Evolutionary conservation across 2,329 filamentous ascomycete genomes (phyloP).

Genomic region (Cladorrhinum sp.): DNA sequence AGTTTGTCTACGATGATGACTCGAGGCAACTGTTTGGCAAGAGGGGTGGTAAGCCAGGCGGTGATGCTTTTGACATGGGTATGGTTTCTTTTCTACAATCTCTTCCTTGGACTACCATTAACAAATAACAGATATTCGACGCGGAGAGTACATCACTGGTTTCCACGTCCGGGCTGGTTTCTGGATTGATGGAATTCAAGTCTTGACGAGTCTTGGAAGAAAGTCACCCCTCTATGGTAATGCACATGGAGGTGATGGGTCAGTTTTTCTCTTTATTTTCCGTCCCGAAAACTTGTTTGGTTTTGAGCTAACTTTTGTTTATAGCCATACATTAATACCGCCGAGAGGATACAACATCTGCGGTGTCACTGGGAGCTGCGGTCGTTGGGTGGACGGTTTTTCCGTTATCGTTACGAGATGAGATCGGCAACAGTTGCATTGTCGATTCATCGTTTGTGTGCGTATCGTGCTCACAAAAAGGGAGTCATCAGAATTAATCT

Average conservation of each 20-base stretch:
- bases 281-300: neutral
- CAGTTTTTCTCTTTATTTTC: conserved; percentile 41
- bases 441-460: neutral
- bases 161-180: conserved; percentile 77
- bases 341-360: conserved; percentile 86
- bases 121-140: conserved; percentile 63
- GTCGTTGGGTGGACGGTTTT: conserved; percentile 79
- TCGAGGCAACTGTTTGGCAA: conserved; percentile 85
- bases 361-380: conserved; percentile 80
- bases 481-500: neutral
- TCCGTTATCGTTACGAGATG: conserved; percentile 64
- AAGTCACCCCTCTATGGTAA: conserved; percentile 86
- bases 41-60: conserved; percentile 64
- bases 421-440: neutral
- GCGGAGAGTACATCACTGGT: conserved; percentile 82
- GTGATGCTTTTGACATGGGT: conserved; percentile 76
- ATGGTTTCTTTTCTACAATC: conserved; percentile 22
- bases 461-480: neutral
- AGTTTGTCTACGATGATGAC: conserved; percentile 89
- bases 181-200: conserved; percentile 86
- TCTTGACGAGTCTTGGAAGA: conserved; percentile 84
- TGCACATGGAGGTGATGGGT: conserved; percentile 74
- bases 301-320: conserved; percentile 8
- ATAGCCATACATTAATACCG: conserved; percentile 81
- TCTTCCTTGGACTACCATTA: neutral